Conservation (phyloP, 176 grass and related monocot genomes). For the Tillandsia leiboldiana region DNA sequence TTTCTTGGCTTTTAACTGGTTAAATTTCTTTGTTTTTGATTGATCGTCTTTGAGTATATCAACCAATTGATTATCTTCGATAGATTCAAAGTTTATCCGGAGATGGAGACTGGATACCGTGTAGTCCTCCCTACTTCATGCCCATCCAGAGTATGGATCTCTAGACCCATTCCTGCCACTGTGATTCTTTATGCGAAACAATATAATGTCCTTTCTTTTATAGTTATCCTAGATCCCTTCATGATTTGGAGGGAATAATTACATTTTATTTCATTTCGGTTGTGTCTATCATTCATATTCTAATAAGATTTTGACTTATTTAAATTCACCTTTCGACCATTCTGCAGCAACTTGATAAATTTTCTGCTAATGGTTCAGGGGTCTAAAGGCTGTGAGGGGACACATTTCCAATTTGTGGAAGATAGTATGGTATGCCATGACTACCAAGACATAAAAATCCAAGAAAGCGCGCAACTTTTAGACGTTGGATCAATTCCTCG, state of each 20-base stretch:
- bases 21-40: not conserved
- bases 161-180: not conserved
- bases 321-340: not conserved
- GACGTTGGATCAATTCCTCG: constrained; percentile 88
- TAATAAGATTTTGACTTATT: not conserved
- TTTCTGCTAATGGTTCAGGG: constrained; percentile 32
- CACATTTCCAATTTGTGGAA: constrained; percentile 50
- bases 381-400: constrained; percentile 43
- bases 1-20: not conserved
- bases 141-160: constrained; percentile 43
- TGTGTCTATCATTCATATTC: not conserved
- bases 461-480: constrained; percentile 81
- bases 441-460: constrained; percentile 98
- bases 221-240: not conserved
- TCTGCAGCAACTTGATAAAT: constrained; percentile 3
- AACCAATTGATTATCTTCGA: constrained; percentile 18
- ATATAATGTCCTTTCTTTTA: not conserved
- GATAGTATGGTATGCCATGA: constrained; percentile 63
- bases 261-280: not conserved
- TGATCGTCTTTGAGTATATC: not conserved
- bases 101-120: constrained; percentile 76
- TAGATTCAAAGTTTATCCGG: constrained; percentile 58
- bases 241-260: not conserved
- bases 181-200: not conserved
- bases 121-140: constrained; percentile 65